Percentiles rank a stretch among this genome's conserved stretches.
These are phyloP conservation scores for Brassica napus DNA, from an alignment of 345 rosid species.

Conservation along the genomic window DNA sequence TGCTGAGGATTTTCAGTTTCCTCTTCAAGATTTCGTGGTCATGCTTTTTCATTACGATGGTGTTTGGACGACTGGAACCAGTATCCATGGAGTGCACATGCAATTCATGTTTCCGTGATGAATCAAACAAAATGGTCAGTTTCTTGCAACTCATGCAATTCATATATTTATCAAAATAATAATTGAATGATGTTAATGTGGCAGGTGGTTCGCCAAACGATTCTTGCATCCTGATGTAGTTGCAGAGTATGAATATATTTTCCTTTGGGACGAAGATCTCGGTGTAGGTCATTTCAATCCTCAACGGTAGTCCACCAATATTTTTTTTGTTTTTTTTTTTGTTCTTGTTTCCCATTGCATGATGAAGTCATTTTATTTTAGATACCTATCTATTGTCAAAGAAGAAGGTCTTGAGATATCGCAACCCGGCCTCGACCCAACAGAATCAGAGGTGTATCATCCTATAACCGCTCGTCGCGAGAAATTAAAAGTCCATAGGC, in stretches of 20 bases:
- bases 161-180: background rate
- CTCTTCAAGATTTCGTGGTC: slow-evolving; percentile 53
- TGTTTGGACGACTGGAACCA: slow-evolving; percentile 68
- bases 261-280: slow-evolving; percentile 97
- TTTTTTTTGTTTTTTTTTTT: too few relatives aligned
- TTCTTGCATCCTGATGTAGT: slow-evolving; percentile 92
- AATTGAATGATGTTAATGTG: slow-evolving; percentile 18
- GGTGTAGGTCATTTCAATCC: slow-evolving; percentile 83
- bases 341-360: background rate
- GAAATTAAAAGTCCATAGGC: slow-evolving; percentile 64
- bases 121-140: slow-evolving; percentile 88
- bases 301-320: slow-evolving; percentile 43
- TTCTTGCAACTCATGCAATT: slow-evolving; percentile 1
- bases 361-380: slow-evolving; percentile 17
- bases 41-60: slow-evolving; percentile 98
- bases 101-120: slow-evolving; percentile 76
- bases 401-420: slow-evolving; percentile 87
- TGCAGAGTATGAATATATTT: slow-evolving; percentile 69
- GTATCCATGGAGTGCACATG: slow-evolving; percentile 57
- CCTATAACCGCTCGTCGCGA: slow-evolving; percentile 65
- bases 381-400: slow-evolving; percentile 67
- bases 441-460: slow-evolving; percentile 71
- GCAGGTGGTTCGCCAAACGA: slow-evolving; percentile 97
- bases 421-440: slow-evolving; percentile 91
- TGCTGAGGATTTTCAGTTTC: slow-evolving; percentile 52